Percentiles rank a stretch among this genome's conserved stretches.
Evolutionary conservation across 1,284 basidiomycete genomes (phyloP).

Genomic region (Ustilago shanxiensis): DNA sequence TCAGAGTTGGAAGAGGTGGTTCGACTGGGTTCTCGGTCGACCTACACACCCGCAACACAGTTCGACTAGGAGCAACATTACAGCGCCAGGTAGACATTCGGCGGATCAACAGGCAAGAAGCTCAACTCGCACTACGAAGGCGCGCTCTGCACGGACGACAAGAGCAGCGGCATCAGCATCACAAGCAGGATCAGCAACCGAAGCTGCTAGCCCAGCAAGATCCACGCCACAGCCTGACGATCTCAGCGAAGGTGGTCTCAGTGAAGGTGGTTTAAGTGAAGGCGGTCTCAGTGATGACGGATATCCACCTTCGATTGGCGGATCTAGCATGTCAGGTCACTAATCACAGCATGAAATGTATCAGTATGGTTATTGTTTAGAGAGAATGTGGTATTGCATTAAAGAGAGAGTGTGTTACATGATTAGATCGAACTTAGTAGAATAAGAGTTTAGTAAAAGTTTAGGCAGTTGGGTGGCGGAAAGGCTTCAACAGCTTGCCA

Average conservation of each 20-base stretch:
- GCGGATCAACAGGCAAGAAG: slow-evolving; percentile 1
- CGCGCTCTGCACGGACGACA: slow-evolving; percentile 10
- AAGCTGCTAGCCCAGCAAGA: background rate
- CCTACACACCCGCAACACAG: background rate
- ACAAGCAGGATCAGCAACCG: slow-evolving; percentile 1
- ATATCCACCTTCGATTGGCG: slow-evolving; percentile 13
- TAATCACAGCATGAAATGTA: background rate
- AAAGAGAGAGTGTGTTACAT: slow-evolving; percentile 3
- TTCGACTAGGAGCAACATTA: background rate
- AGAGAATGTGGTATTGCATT: slow-evolving; percentile 6
- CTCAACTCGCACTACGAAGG: slow-evolving; percentile 13
- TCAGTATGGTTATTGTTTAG: background rate
- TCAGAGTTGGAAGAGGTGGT: slow-evolving; percentile 48
- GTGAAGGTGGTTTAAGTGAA: slow-evolving; percentile 31
- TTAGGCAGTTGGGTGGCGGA: background rate
- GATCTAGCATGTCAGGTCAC: slow-evolving; percentile 29
- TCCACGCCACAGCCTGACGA: slow-evolving; percentile 10
- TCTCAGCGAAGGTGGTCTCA: slow-evolving; percentile 25
- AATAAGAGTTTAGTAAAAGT: background rate
- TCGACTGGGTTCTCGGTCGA: slow-evolving; percentile 32
- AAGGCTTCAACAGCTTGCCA: background rate
- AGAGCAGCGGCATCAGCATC: slow-evolving; percentile 4
- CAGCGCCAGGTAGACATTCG: slow-evolving; percentile 1
- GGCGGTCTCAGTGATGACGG: slow-evolving; percentile 31
- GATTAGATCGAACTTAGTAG: background rate